Base-by-base conservation (phyloP, 2,329 filamentous ascomycete species). In the Colletotrichum liriopes region DNA sequence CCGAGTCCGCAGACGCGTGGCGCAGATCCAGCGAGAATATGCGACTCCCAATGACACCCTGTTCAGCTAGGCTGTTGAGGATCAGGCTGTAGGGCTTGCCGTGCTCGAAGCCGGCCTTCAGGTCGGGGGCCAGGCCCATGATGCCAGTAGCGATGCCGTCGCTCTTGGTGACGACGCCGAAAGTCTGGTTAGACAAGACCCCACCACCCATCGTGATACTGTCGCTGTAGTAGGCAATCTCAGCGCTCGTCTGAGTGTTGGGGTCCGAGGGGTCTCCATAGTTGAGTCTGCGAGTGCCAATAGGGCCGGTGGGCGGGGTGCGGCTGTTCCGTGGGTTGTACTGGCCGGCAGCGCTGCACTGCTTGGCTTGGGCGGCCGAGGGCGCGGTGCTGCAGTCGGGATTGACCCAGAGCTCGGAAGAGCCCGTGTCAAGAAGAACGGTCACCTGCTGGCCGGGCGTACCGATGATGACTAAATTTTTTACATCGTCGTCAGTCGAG, bases 371-470 rank as follows among this genome's bases (percentile, higher is more conserved):
- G 1, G 75, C 74, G 8, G 78, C 73, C 7, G 79, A 78, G 7
- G 78, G 81, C 0, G 86, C 81, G 6, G 80, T 81, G 5, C 76
- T 64, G 76, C 87, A 89, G 64, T 84, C 79, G 1, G 87, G 87
- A 71, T 89, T 87, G 54, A 89, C 85, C 87, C 87, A 89, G 9
- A 89, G 82, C 76, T 88, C 86, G 73, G 85, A 85, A 6, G 87
- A 89, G 20, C 87, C 87, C 0, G 86, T 88, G 71, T 88, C 86
- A 66, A 88, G 80, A 47, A 87, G 81, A 45, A 88, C 84, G 14
- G 84, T 83, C 45, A 87, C 78, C 14, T 75, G 79, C 73, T 88
- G 86, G 1, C 79, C 77, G 6, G 84, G 81, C 1, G 79, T 82
- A 37, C 86, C 86, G 35, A 87, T 80, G 35, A 80, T 78, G 51